A percentile compares a stretch with the other conserved stretches of the same genome.
Conservation (phyloP, 495 filamentous ascomycete genomes). For the Neurospora sp. region DNA sequence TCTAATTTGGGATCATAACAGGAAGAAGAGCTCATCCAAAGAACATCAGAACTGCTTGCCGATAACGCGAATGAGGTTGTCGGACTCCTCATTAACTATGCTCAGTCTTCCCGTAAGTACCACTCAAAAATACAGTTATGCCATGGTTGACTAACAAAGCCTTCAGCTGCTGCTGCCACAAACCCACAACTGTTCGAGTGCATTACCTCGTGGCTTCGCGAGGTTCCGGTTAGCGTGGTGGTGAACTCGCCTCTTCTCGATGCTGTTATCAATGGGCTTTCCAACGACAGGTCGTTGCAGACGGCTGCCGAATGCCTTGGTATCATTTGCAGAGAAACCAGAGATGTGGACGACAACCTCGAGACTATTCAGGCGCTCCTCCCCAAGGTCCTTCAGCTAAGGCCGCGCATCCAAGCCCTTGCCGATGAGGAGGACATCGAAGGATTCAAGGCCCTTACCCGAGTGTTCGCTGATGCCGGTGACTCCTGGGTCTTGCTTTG, state of each 20-base stretch:
- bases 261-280: conserved; percentile 65
- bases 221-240: conserved; percentile 74
- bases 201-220: conserved; percentile 90
- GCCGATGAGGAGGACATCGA: conserved; percentile 78
- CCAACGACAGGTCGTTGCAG: conserved; percentile 67
- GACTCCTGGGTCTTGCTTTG: conserved; percentile 89
- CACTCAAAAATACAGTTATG: neutral
- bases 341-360: conserved; percentile 81
- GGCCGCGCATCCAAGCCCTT: conserved; percentile 65
- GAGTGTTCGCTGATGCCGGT: conserved; percentile 86
- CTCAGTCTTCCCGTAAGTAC: conserved; percentile 74
- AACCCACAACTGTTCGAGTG: conserved; percentile 90
- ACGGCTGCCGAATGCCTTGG: conserved; percentile 89
- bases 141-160: neutral
- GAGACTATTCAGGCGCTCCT: conserved; percentile 75
- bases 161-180: conserved; percentile 52
- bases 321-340: conserved; percentile 82
- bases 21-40: conserved; percentile 81
- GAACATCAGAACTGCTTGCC: conserved; percentile 79
- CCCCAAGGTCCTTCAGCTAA: conserved; percentile 67
- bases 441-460: conserved; percentile 74
- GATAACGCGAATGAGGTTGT: conserved; percentile 85
- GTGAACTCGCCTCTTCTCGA: conserved; percentile 79
- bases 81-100: conserved; percentile 73
- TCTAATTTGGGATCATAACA: conserved; percentile 47